These are phyloP conservation scores for Chenopodium album DNA, from an alignment of 148 eudicot genomes.

Conservation along the genomic window DNA sequence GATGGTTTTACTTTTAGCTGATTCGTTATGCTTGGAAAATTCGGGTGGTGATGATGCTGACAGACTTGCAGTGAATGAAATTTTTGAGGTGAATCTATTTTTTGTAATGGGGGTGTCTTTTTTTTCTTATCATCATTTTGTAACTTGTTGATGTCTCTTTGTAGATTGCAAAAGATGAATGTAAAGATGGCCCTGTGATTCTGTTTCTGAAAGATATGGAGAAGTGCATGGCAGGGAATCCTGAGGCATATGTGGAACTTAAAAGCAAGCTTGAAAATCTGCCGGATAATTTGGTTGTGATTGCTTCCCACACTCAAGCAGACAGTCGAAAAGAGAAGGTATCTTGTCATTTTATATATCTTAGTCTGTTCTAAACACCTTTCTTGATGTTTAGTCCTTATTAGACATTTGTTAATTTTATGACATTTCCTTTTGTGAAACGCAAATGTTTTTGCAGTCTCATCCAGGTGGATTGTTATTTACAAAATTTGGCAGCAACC, in stretches of 20 bases:
- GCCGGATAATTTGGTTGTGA: conserved; percentile 72
- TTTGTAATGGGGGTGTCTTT: background rate
- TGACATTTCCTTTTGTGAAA: conserved; percentile 10
- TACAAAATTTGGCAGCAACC: conserved; percentile 87
- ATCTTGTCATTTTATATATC: conserved; percentile 7
- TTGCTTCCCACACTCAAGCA: conserved; percentile 81
- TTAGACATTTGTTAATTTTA: background rate
- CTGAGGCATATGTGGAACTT: conserved; percentile 60
- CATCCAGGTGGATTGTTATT: conserved; percentile 87
- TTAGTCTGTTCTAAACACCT: background rate
- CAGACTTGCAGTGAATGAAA: conserved; percentile 73
- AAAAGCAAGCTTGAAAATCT: conserved; percentile 68
- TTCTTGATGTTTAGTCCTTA: background rate
- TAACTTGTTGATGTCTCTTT: background rate
- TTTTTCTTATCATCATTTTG: background rate
- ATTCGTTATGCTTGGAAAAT: conserved; percentile 64
- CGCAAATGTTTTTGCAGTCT: conserved; percentile 41
- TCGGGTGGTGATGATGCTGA: conserved; percentile 62
- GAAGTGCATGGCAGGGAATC: conserved; percentile 69
- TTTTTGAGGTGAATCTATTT: conserved; percentile 69
- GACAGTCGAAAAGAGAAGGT: conserved; percentile 93
- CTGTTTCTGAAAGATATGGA: conserved; percentile 83
- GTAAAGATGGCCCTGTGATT: conserved; percentile 62
- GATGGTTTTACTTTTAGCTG: conserved; percentile 47
- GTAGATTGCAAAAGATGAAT: conserved; percentile 67